These are phyloP conservation scores for Neurospora crassa DNA, from an alignment of 2,329 filamentous ascomycete species.

Conservation along the genomic window DNA sequence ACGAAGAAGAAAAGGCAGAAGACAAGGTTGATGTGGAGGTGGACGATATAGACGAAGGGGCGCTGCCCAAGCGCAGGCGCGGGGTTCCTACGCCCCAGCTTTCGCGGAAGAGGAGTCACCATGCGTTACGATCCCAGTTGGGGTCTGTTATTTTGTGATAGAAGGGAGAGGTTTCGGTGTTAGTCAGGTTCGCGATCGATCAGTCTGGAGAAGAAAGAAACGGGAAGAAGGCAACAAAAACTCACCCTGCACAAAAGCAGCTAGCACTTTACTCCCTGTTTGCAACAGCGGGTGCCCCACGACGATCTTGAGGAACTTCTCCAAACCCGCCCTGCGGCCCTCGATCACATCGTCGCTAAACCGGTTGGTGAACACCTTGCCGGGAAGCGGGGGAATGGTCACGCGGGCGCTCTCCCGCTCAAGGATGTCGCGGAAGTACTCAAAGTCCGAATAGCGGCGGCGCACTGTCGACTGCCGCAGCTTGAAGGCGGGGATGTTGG, in stretches of 20 bases:
- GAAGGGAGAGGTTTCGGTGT: not conserved
- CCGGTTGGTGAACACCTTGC: conserved; percentile 95
- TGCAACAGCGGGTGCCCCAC: conserved; percentile 93
- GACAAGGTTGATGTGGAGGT: not conserved
- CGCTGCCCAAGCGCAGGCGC: conserved; percentile 6
- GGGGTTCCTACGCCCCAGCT: conserved; percentile 14
- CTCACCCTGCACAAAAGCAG: conserved; percentile 91
- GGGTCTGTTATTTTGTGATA: conserved; percentile 46
- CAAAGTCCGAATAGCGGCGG: conserved; percentile 93
- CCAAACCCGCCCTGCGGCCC: conserved; percentile 78
- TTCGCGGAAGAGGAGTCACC: conserved; percentile 42
- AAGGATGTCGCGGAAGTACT: conserved; percentile 96
- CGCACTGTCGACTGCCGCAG: conserved; percentile 80
- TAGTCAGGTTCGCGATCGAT: conserved; percentile 1
- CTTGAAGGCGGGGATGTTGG: conserved; percentile 99
- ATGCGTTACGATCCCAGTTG: conserved; percentile 86
- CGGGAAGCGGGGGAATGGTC: conserved; percentile 88
- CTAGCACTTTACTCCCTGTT: conserved; percentile 93
- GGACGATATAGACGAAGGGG: not conserved
- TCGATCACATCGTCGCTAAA: conserved; percentile 99
- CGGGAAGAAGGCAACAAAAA: conserved; percentile 10
- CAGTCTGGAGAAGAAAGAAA: not conserved
- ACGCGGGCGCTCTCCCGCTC: conserved; percentile 92
- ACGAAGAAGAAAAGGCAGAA: not conserved
- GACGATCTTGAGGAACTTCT: conserved; percentile 95